Base-by-base conservation (phyloP, 192 early-diverging fungal species). In the Umbelopsis sp. region DNA sequence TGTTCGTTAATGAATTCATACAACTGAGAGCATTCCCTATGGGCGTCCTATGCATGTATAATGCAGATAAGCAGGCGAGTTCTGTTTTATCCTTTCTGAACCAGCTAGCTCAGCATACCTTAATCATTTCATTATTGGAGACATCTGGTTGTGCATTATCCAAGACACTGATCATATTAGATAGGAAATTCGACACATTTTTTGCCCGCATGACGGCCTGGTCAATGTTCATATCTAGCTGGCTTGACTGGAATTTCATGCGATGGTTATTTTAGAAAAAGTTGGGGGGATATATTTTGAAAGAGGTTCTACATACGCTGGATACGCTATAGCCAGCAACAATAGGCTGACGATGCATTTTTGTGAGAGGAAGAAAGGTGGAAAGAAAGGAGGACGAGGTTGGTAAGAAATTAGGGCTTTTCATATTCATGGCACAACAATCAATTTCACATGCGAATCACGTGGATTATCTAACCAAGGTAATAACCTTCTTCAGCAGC, bases 401-500 rank as follows among this genome's bases (percentile, higher is more conserved):
- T 52, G 51, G 25, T 10, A 11, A 26, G 4, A 24, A 29, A 54
- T 25, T 12, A 54, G 52, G 52, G 22, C 11, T 10, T 34, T 34
- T 29, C 2, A 32, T 17, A 32, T 62, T 4, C 16, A 29, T 16
- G 56, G 12, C n/a, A n/a, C n/a, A n/a, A 7, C 32, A 17, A 17
- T 62, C 25, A 62, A 11, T 34, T 62, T 62, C 56, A 62, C 56
- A 62, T 62, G 56, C 29, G 26, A 62, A 62, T 62, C 56, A 62
- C 56, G 56, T 62, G 56, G 29, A 29, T 11, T 11, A 32, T 31
- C 34, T 26, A 26, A 14, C 76, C 77, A 26, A 73, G 72, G 43
- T 59, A 62, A 66, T 67, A 78, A 3, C 77, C 71, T 25, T 78
- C 68, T 68, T 78, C 69, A 49, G 69, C 69, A 49, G 69, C 72